Conservation (phyloP, 2,329 filamentous ascomycete species). For the Bretziella fagacearum region DNA sequence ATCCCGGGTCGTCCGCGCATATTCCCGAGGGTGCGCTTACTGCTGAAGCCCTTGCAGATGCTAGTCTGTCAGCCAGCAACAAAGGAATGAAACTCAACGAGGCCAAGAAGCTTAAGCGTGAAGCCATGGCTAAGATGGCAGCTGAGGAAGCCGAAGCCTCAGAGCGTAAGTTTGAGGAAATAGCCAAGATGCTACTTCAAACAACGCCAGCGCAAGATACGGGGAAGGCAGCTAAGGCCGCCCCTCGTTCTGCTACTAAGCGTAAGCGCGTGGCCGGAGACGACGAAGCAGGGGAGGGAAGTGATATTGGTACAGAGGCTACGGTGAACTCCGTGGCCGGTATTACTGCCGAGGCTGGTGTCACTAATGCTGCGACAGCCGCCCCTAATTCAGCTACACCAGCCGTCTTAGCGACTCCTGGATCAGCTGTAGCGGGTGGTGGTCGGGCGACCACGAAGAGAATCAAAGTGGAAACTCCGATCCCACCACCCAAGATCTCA, state of each 20-base stretch:
- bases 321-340: background rate
- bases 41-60: conserved; percentile 39
- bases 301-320: background rate
- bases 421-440: conserved; percentile 20
- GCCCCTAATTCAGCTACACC: background rate
- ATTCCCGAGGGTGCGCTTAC: conserved; percentile 44
- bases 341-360: background rate
- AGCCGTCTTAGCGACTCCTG: background rate
- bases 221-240: background rate
- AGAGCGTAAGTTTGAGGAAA: conserved; percentile 34
- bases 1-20: conserved; percentile 20
- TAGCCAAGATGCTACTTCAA: conserved; percentile 23
- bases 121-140: conserved; percentile 43
- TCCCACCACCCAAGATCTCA: conserved; percentile 29
- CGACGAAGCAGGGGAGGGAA: conserved; percentile 11
- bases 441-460: conserved; percentile 24
- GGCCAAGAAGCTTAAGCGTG: conserved; percentile 56
- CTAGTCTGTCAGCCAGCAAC: conserved; percentile 45
- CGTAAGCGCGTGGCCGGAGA: conserved; percentile 6
- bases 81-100: conserved; percentile 65
- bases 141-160: conserved; percentile 46
- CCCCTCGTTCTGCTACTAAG: conserved; percentile 1
- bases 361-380: background rate
- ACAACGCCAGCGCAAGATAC: background rate
- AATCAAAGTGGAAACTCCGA: conserved; percentile 40